Evolutionary conservation across 192 early-diverging fungal species (phyloP), one percentile per base, ranked within the genome.

Genomic region (Chytriomyces sp.): DNA sequence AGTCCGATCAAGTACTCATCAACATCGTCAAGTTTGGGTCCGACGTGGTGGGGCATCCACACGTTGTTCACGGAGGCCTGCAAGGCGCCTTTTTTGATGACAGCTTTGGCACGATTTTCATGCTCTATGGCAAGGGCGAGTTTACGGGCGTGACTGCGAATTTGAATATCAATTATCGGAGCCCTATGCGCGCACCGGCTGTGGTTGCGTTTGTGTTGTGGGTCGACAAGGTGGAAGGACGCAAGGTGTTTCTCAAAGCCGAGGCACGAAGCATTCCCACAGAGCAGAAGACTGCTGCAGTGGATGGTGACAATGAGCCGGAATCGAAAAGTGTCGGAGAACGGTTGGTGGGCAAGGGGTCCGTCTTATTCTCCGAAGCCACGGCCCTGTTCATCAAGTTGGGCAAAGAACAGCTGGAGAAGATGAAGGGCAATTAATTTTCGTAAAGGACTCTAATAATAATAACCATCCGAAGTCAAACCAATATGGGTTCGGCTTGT

Each of bases 81-180:
- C 54, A 64, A 19, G 32, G 40, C 5, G 59, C 75, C 2, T 34
- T 71, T 30, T 76, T 76, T 64, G 62, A 64, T 31, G 62, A 64
- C 39, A 10, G 8, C 14, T 64, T 64, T 44, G 75, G 75, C 14
- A 40, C 58, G 8, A 5, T 70, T 2, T 76, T 76, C 55, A 14
- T 39, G 6, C 31, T 52, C 7, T 19, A 17, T 14, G 54, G 52
- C 5, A 55, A 52, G 37, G 57, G 66, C 17, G 41, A 54, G 7
- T 39, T 26, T 19, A n/a, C 41, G 2, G 75, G 75, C 7, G 59
- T 76, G 59, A 76, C 75, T 17, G 75, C 75, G 22, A 63, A 71
- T 53, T 62, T 76, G 37, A 61, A 60, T 33, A 40, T 76, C 36
- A 70, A 76, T 38, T 76, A 76, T 33, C 56, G 75, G 7, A 25